phyloP scores from a whole-genome alignment of 495 filamentous ascomycete species.

The Xylaria acuta region DNA sequence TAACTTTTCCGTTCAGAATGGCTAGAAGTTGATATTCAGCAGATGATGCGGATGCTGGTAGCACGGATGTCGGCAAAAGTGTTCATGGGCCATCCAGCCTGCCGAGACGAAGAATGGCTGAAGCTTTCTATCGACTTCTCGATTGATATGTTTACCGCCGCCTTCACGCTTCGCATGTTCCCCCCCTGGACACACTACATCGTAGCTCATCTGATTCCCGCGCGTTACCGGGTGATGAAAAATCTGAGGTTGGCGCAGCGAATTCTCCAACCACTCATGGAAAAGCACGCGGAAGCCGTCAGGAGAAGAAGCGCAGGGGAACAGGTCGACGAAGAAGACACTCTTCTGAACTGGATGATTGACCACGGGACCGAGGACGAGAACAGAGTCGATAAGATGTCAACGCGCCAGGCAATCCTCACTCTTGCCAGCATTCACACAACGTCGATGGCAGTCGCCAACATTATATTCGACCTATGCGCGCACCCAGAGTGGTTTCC shows the following conservation, averaged over 20 bases:
- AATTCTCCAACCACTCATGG: neutral
- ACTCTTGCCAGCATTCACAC: conserved; percentile 44
- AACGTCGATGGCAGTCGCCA: conserved; percentile 20
- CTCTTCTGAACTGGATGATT: conserved; percentile 28
- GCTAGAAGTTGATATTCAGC: conserved; percentile 18
- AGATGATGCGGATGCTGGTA: conserved; percentile 36
- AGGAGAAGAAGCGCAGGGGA: neutral
- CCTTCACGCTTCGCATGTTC: conserved; percentile 27
- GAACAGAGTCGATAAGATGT: conserved; percentile 23
- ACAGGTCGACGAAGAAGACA: conserved; percentile 8
- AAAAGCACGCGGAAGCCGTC: neutral
- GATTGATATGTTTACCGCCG: conserved; percentile 49
- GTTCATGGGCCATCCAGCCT: conserved; percentile 50
- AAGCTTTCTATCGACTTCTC: conserved; percentile 54
- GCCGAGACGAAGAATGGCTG: conserved; percentile 55
- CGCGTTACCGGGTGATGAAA: neutral
- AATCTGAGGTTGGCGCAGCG: neutral
- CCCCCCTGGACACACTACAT: conserved; percentile 16
- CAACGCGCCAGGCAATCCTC: conserved; percentile 26
- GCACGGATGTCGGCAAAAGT: conserved; percentile 51
- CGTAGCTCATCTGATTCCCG: conserved; percentile 7
- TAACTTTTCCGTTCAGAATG: conserved; percentile 10
- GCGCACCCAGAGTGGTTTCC: neutral
- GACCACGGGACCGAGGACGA: conserved; percentile 17
- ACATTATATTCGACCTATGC: neutral